Evolutionary conservation across 164 flowering plant species (phyloP), one percentile per base, ranked within the genome.

Genomic region (Euptelea pleiosperma): DNA sequence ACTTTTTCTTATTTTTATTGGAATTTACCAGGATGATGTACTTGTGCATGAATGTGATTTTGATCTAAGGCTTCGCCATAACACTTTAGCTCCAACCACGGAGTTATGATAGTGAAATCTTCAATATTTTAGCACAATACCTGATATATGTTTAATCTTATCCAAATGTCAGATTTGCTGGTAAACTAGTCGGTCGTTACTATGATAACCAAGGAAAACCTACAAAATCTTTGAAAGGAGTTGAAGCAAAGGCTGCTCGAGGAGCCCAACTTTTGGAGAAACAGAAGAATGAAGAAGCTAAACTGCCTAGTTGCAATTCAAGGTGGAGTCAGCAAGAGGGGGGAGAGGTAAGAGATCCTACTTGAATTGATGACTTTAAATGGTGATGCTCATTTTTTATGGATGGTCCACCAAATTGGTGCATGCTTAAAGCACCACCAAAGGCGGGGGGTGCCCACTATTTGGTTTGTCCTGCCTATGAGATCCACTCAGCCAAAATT

Each of bases 311-410:
- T 68, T 89, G 98, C 78, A 93, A 83, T 65, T 93, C 97, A 28
- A 78, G 74, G 65, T 93, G 98, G 98, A 93, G 97, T 69, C 94
- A 89, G 58, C 77, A 82, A 12, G 90, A 89, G 51, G 98, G 98
- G 34, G 94, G 97, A 56, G 81, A 86, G 90, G 98, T 85, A 75
- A 63, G 60, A 45, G 24, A 41, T 56, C 37, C 34, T n/a, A 28
- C 2, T 44, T 6, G 8, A 29, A 31, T 25, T 18, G 22, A 24
- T 8, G 3, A 10, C n/a, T 24, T n/a, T n/a, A n/a, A n/a, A n/a
- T n/a, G n/a, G n/a, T n/a, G n/a, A 51, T 54, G 33, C 11, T 53
- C 10, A n/a, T 42, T 41, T 6, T 25, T 30, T 21, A 35, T 30
- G 8, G 25, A 8, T 41, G 50, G 16, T 31, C 31, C n/a, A n/a